Evolutionary conservation across 202 grass and related monocot genomes (phyloP).

Genomic region (Thinopyrum obtusiflorum): DNA sequence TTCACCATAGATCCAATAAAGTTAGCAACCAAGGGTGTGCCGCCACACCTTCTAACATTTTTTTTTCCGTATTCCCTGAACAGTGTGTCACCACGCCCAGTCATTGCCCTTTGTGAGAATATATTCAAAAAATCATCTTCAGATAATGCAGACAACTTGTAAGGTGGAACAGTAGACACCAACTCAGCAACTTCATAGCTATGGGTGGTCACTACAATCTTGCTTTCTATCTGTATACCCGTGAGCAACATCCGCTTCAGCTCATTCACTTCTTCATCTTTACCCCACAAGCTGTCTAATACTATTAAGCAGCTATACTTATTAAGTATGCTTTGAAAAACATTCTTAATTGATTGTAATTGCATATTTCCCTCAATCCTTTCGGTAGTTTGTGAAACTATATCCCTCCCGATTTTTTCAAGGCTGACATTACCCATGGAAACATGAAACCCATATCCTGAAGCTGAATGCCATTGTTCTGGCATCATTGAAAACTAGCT

Average conservation of each 20-base stretch:
- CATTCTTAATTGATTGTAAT: slow-evolving; percentile 47
- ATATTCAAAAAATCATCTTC: slow-evolving; percentile 38
- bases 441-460: slow-evolving; percentile 59
- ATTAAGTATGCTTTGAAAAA: slow-evolving; percentile 31
- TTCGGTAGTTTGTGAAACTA: slow-evolving; percentile 40
- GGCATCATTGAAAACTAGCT: slow-evolving; percentile 39
- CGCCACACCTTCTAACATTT: slow-evolving; percentile 49
- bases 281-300: slow-evolving; percentile 51
- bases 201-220: slow-evolving; percentile 50
- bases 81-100: slow-evolving; percentile 7
- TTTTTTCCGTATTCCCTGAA: slow-evolving; percentile 40
- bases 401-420: slow-evolving; percentile 42
- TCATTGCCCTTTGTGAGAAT: slow-evolving; percentile 45
- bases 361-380: slow-evolving; percentile 35
- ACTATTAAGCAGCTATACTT: slow-evolving; percentile 42
- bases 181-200: slow-evolving; percentile 37
- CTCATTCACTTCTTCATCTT: slow-evolving; percentile 42
- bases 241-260: slow-evolving; percentile 40
- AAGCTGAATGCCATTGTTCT: slow-evolving; percentile 33
- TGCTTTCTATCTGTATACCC: slow-evolving; percentile 36
- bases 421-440: slow-evolving; percentile 46
- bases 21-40: slow-evolving; percentile 47
- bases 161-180: slow-evolving; percentile 21
- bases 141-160: slow-evolving; percentile 32
- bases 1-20: slow-evolving; percentile 48